Evolutionary conservation across 2,329 filamentous ascomycete genomes (phyloP).

Genomic region (Neobulgaria alba): DNA sequence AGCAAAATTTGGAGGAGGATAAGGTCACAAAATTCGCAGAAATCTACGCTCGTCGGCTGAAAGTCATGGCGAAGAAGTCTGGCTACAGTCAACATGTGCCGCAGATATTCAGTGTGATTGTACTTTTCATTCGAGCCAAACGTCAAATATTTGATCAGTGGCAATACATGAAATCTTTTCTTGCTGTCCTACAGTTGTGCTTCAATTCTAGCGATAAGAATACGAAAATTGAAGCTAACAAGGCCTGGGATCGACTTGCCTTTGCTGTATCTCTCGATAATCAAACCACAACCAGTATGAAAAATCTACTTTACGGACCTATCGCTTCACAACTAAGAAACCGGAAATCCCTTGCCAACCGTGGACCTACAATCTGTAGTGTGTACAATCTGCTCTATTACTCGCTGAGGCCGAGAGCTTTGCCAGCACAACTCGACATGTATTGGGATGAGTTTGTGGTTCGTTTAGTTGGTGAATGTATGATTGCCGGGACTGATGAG

Average conservation of each 20-base stretch:
- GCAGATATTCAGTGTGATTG: conserved; percentile 79
- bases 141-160: conserved; percentile 54
- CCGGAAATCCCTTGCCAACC: conserved; percentile 42
- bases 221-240: conserved; percentile 68
- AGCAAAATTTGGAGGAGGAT: conserved; percentile 21
- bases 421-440: conserved; percentile 56
- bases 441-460: conserved; percentile 73
- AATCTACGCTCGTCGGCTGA: conserved; percentile 59
- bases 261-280: conserved; percentile 62
- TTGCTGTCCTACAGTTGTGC: conserved; percentile 70
- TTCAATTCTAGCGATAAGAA: conserved; percentile 70
- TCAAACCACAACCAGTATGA: conserved; percentile 43
- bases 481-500: conserved; percentile 32
- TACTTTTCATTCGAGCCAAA: conserved; percentile 63
- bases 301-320: conserved; percentile 59
- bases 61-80: conserved; percentile 57
- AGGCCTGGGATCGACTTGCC: conserved; percentile 79
- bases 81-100: conserved; percentile 61
- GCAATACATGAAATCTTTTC: conserved; percentile 65
- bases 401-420: conserved; percentile 61
- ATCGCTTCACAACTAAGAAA: conserved; percentile 56
- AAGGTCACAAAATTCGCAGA: conserved; percentile 44
- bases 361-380: conserved; percentile 53
- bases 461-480: conserved; percentile 51
- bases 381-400: conserved; percentile 81